Evolutionary conservation across 1,284 basidiomycete species (phyloP).

Genomic region (Ceraceosorus guamensis): DNA sequence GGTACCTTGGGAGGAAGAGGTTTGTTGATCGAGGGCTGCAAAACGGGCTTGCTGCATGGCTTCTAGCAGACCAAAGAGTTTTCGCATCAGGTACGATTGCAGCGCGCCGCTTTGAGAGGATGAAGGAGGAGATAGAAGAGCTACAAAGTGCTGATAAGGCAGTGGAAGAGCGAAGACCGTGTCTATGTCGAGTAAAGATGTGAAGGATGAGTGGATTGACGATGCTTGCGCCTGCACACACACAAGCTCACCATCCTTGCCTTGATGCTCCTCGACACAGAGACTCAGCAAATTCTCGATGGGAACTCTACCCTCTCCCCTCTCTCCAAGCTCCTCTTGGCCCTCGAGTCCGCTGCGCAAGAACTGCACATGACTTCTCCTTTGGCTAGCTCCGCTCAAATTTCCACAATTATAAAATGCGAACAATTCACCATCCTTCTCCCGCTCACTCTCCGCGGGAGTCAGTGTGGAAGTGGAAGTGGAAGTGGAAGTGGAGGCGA

Average conservation of each 20-base stretch:
- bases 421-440: constrained; percentile 20
- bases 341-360: constrained; percentile 20
- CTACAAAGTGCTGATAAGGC: constrained; percentile 46
- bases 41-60: constrained; percentile 28
- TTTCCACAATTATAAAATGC: constrained; percentile 45
- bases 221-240: not conserved
- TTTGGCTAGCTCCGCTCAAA: constrained; percentile 35
- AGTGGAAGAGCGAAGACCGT: constrained; percentile 34
- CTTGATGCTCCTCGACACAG: constrained; percentile 36
- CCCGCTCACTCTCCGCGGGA: not conserved
- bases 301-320: constrained; percentile 20
- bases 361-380: constrained; percentile 43
- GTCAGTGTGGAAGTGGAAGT: too few species aligned
- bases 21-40: too few species aligned
- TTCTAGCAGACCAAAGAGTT: constrained; percentile 37
- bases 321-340: constrained; percentile 12
- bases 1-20: not conserved
- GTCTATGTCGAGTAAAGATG: constrained; percentile 4
- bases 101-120: constrained; percentile 10
- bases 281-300: constrained; percentile 31
- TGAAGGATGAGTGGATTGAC: not conserved
- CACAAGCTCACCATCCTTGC: constrained; percentile 22
- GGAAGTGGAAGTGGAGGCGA: too few species aligned
- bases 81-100: constrained; percentile 30
- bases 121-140: constrained; percentile 19